phyloP scores from a whole-genome alignment of 2,329 filamentous ascomycete species.

The Botryotinia globosa region DNA sequence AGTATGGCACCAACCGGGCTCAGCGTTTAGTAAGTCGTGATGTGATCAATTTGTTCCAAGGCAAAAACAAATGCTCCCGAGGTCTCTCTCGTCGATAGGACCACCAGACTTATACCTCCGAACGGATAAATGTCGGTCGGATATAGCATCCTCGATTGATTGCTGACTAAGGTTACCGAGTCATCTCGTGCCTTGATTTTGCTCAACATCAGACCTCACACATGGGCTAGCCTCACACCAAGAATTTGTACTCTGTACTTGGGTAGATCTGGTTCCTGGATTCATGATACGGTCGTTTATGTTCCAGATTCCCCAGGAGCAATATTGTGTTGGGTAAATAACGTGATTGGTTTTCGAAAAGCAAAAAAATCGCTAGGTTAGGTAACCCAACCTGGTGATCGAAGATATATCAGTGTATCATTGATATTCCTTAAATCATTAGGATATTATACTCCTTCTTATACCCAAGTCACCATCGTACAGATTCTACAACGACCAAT shows the following conservation, averaged over 20 bases:
- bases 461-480: background rate
- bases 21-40: background rate
- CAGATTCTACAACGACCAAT: background rate
- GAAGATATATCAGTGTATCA: background rate
- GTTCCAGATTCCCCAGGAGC: background rate
- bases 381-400: background rate
- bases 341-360: background rate
- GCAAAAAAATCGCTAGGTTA: background rate
- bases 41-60: background rate
- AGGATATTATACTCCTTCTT: background rate
- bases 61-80: background rate
- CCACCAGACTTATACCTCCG: too few relatives aligned
- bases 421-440: background rate
- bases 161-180: background rate
- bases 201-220: background rate
- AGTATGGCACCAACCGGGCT: too few relatives aligned
- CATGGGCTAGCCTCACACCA: background rate
- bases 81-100: background rate
- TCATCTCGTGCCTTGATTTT: background rate
- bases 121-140: background rate
- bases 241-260: background rate
- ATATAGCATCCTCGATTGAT: background rate
- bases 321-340: background rate
- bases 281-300: background rate
- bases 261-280: background rate